Evolutionary conservation across 176 grass and related monocot genomes (phyloP).

Genomic region (Carex pumila): DNA sequence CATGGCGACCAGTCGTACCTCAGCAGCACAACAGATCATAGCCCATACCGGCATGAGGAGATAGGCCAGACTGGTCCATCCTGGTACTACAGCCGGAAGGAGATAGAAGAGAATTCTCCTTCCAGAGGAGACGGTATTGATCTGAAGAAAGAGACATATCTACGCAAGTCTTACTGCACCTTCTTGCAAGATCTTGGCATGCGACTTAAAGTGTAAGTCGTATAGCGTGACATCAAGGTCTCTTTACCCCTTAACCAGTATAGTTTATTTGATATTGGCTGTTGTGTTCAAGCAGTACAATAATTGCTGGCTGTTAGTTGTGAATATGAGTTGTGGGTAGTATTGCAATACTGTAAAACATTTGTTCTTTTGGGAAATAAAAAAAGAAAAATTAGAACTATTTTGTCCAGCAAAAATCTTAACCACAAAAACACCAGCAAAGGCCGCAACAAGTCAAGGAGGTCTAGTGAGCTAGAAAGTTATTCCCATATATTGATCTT

Average conservation of each 20-base stretch:
- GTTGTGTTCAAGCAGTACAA: background rate
- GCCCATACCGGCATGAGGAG: conserved; percentile 49
- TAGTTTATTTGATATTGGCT: background rate
- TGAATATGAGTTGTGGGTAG: background rate
- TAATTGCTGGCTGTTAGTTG: background rate
- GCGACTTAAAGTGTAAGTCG: conserved; percentile 93
- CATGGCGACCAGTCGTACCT: conserved; percentile 18
- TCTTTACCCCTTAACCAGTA: background rate
- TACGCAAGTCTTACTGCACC: conserved; percentile 90
- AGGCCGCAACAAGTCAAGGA: background rate
- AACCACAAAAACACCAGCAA: background rate
- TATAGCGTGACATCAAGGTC: conserved; percentile 2
- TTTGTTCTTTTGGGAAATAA: background rate
- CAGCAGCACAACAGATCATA: conserved; percentile 32
- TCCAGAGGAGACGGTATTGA: conserved; percentile 72
- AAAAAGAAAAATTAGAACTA: background rate
- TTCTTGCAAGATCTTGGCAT: conserved; percentile 95
- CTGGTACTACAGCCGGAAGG: conserved; percentile 91
- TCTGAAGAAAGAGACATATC: conserved; percentile 76
- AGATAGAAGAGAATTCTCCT: conserved; percentile 81
- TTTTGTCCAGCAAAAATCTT: background rate
- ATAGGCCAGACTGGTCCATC: conserved; percentile 45
- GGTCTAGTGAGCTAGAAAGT: background rate
- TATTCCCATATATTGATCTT: background rate
- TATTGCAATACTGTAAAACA: background rate